A percentile compares a stretch with the other conserved stretches of the same genome.
Conservation (phyloP, 192 early-diverging fungal genomes). For the Podila verticillata region DNA sequence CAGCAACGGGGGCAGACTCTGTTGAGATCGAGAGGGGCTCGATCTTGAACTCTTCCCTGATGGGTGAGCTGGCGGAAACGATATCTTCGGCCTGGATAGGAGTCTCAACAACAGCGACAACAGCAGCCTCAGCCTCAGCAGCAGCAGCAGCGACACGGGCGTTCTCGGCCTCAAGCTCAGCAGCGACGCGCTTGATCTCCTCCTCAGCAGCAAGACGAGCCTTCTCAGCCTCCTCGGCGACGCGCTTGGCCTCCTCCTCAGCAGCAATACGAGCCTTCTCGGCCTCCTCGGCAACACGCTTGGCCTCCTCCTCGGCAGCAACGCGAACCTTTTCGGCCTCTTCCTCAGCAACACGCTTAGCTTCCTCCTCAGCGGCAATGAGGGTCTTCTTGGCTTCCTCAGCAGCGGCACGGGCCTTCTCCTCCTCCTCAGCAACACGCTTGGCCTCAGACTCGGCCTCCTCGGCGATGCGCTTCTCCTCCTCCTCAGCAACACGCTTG, state of each 20-base stretch:
- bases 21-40: not conserved
- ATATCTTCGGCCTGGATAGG: conserved; percentile 5
- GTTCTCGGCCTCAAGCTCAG: not conserved
- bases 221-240: conserved; percentile 6
- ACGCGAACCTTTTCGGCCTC: not conserved
- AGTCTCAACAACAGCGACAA: not conserved
- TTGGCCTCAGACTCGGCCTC: no score
- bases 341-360: not conserved
- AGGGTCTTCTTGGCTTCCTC: not conserved
- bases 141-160: conserved; percentile 5
- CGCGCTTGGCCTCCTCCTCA: not conserved
- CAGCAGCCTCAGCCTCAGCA: conserved; percentile 15
- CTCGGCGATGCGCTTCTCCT: no score
- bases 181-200: conserved; percentile 7
- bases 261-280: conserved; percentile 2
- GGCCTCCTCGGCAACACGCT: not conserved
- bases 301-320: not conserved
- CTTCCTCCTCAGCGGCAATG: conserved; percentile 17
- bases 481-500: no score
- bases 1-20: not conserved
- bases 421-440: no score
- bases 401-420: no score
- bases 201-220: conserved; percentile 14
- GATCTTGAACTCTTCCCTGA: conserved; percentile 4
- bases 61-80: not conserved